These are phyloP conservation scores for Penicillium freii DNA, from an alignment of 2,329 filamentous ascomycete species.

Conservation along the genomic window DNA sequence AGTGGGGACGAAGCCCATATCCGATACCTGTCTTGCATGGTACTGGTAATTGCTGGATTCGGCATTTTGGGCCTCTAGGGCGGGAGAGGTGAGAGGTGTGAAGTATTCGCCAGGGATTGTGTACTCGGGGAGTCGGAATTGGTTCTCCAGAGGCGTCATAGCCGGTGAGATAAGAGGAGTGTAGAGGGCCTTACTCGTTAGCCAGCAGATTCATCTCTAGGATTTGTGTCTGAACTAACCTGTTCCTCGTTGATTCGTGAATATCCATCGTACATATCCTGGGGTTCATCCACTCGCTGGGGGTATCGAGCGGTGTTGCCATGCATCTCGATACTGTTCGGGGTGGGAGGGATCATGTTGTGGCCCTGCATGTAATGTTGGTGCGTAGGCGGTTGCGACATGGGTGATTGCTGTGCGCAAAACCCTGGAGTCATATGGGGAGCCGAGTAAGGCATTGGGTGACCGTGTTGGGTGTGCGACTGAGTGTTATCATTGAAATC, in stretches of 20 bases:
- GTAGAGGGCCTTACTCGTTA: slow-evolving; percentile 43
- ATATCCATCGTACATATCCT: slow-evolving; percentile 47
- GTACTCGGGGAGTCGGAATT: slow-evolving; percentile 49
- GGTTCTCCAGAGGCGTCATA: slow-evolving; percentile 50
- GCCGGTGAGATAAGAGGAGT: slow-evolving; percentile 52
- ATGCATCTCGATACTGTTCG: slow-evolving; percentile 51
- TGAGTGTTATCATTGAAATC: slow-evolving; percentile 28
- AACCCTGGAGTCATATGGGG: slow-evolving; percentile 34
- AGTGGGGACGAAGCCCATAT: slow-evolving; percentile 44
- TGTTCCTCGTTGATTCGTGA: slow-evolving; percentile 45
- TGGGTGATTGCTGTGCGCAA: slow-evolving; percentile 33
- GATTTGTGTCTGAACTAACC: slow-evolving; percentile 29
- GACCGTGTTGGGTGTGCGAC: slow-evolving; percentile 4
- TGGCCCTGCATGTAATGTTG: slow-evolving; percentile 35
- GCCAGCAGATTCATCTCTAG: not conserved
- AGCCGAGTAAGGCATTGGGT: slow-evolving; percentile 31
- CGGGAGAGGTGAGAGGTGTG: slow-evolving; percentile 51
- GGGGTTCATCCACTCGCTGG: slow-evolving; percentile 40
- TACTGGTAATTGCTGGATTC: slow-evolving; percentile 38
- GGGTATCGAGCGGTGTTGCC: slow-evolving; percentile 43
- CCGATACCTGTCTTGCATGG: slow-evolving; percentile 36
- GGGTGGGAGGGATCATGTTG: slow-evolving; percentile 47
- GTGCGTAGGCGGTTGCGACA: slow-evolving; percentile 21
- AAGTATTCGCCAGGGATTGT: slow-evolving; percentile 50
- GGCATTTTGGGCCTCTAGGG: slow-evolving; percentile 48